Conservation (phyloP, 371 early-diverging fungal genomes). For the Lichtheimia ornata region DNA sequence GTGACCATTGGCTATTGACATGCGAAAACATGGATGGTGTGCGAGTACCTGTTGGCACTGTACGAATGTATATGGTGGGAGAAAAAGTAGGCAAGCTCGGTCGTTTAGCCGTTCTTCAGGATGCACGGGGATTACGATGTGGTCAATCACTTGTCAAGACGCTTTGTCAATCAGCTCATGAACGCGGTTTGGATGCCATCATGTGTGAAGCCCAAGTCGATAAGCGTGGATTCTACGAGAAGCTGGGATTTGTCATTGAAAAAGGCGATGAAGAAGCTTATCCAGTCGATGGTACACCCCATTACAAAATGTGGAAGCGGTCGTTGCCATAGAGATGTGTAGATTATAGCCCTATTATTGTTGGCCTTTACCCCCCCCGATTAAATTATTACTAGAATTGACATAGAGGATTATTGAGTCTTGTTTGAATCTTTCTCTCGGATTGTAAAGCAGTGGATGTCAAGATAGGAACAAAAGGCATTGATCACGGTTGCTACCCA, state of each 20-base stretch:
- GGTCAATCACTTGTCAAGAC: slow-evolving; percentile 31
- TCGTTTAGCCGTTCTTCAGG: slow-evolving; percentile 38
- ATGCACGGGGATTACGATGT: slow-evolving; percentile 35
- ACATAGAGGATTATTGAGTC: neutral
- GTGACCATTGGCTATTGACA: slow-evolving; percentile 36
- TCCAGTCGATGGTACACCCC: slow-evolving; percentile 43
- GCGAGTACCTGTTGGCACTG: slow-evolving; percentile 35
- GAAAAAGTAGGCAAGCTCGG: slow-evolving; percentile 39
- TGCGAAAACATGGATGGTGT: slow-evolving; percentile 17
- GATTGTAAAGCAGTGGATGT: slow-evolving; percentile 83
- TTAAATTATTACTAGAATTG: neutral
- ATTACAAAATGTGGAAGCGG: slow-evolving; percentile 42
- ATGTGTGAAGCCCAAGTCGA: slow-evolving; percentile 41
- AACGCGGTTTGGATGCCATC: slow-evolving; percentile 21
- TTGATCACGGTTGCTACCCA: slow-evolving; percentile 85
- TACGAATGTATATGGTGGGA: slow-evolving; percentile 30
- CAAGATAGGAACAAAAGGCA: slow-evolving; percentile 80
- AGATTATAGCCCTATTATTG: neutral
- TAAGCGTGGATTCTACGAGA: slow-evolving; percentile 47
- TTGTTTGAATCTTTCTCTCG: neutral
- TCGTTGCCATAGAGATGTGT: slow-evolving; percentile 6
- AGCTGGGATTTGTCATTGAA: slow-evolving; percentile 39
- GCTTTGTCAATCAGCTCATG: slow-evolving; percentile 24
- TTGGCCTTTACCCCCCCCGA: no score
- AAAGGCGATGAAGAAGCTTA: slow-evolving; percentile 37